Base-by-base conservation (phyloP, 2,329 filamentous ascomycete genomes). In the Phialophora tarda region DNA sequence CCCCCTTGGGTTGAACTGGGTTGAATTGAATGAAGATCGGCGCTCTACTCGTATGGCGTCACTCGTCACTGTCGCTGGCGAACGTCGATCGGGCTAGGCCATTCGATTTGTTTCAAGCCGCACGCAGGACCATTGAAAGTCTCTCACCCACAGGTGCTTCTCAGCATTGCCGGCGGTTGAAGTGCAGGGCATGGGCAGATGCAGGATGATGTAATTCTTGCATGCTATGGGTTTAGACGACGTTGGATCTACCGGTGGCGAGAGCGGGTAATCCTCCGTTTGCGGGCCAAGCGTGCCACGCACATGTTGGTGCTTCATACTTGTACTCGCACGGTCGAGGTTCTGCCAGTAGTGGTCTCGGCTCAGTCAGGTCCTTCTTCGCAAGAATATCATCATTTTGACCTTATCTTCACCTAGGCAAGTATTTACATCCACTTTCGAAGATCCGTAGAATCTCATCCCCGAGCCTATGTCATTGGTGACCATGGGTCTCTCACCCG, bases 351-450 rank as follows among this genome's bases (percentile, higher is more conserved):
- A n/a, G 17, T n/a, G 38, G 17, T 8, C 38, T 44, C 38, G 38
- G 17, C 14, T 44, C 38, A n/a, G 38, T 21, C 17, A n/a, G 12
- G 38, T n/a, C 38, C 38, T 44, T 21, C 38, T 44, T 44, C 6
- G 38, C 38, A 44, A 44, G 38, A 44, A 44, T n/a, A 44, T 44
- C 38, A 44, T 44, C 38, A 21, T 44, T 44, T 21, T n/a, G 38
- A n/a, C 17, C 14, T n/a, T 44, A n/a, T 44, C 14, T n/a, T 44
- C 38, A n/a, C 6, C 38, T 44, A 44, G 38, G 38, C 21, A 44
- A n/a, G n/a, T 44, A 8, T 17, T n/a, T 3, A n/a, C 38, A 7
- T 21, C 38, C 38, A n/a, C 38, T n/a, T 44, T 44, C 17, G 38
- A 8, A 44, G 38, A 44, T 44, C 14, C 17, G 14, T 11, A n/a